Conservation (phyloP, 768 basidiomycete genomes). For the Termitomyces sp. region DNA sequence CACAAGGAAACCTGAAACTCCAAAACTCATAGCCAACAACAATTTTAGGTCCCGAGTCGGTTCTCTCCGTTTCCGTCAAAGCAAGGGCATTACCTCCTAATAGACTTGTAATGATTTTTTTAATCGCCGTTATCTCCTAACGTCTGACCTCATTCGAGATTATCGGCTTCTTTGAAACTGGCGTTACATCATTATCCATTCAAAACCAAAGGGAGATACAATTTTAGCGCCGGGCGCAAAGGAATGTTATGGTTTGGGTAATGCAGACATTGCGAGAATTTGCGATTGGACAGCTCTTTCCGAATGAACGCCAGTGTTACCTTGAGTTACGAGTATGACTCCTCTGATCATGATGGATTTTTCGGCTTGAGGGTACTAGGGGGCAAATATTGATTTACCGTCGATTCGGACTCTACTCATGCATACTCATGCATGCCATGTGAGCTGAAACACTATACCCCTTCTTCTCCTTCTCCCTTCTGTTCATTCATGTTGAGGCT, state of each 20-base stretch:
- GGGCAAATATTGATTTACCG: not conserved
- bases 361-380: not conserved
- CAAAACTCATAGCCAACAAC: not conserved
- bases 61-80: not conserved
- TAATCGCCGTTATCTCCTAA: not conserved
- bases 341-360: not conserved
- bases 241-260: not conserved
- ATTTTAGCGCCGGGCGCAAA: not conserved
- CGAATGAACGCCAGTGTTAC: not conserved
- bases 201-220: not conserved
- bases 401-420: not conserved
- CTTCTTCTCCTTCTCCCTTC: not conserved
- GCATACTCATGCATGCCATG: too few species aligned
- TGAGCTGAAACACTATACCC: not conserved
- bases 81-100: not conserved
- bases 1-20: not conserved
- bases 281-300: not conserved
- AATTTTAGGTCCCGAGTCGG: not conserved
- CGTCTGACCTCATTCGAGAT: not conserved
- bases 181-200: not conserved
- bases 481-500: too few species aligned
- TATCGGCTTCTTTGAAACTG: not conserved
- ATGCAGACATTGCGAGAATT: not conserved
- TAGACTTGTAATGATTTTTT: not conserved
- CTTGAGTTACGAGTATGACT: not conserved